Percentiles rank a stretch among this genome's conserved stretches.
Conservation (phyloP, 179 eudicot genomes). For the Silene noctiflora region DNA sequence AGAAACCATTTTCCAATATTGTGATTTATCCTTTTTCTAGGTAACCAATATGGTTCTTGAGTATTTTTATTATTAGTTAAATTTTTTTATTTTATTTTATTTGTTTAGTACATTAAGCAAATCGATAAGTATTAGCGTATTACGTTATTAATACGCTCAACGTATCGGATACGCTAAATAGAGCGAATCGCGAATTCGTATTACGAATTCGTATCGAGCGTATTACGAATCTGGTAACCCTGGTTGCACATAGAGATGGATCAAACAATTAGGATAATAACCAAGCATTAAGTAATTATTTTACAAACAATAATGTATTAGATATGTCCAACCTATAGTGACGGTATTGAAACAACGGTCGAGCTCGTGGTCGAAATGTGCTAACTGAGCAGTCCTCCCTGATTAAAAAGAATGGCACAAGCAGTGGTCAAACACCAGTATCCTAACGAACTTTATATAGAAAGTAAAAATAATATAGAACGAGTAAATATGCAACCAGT, state of each 20-base stretch:
- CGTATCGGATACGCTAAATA: no score
- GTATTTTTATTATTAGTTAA: no score
- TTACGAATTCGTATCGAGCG: no score
- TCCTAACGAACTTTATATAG: background rate
- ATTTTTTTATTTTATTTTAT: no score
- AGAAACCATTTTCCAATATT: no score
- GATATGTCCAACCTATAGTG: slow-evolving; percentile 65
- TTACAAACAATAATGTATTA: slow-evolving; percentile 8
- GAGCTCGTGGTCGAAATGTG: slow-evolving; percentile 87
- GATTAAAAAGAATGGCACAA: slow-evolving; percentile 18
- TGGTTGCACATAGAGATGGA: background rate
- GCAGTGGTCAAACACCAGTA: background rate
- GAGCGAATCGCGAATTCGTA: no score
- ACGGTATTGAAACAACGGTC: slow-evolving; percentile 91
- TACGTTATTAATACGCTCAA: no score
- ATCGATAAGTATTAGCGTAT: no score
- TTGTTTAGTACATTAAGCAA: no score
- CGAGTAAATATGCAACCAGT: background rate
- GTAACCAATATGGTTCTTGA: no score
- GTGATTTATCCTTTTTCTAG: no score
- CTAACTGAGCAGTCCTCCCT: slow-evolving; percentile 88
- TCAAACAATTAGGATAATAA: background rate
- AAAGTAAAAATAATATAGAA: background rate
- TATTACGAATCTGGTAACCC: no score
- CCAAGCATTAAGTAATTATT: background rate